These are phyloP conservation scores for Sanguinoderma infundibulare DNA, from an alignment of 1,284 basidiomycete genomes.

Conservation along the genomic window DNA sequence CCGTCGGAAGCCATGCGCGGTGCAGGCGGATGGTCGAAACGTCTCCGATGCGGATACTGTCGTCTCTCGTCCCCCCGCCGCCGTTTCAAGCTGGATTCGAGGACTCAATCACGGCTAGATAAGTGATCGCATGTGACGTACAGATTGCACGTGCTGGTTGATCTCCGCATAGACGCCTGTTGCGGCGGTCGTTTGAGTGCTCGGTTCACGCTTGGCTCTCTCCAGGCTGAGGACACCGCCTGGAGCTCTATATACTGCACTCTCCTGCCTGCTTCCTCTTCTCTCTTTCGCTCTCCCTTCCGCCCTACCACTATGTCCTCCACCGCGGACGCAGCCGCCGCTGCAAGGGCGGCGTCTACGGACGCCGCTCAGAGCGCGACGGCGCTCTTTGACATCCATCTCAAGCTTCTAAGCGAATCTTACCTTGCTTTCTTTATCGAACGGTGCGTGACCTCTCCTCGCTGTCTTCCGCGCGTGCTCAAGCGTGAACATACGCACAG, in stretches of 20 bases:
- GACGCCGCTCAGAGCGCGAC: slow-evolving; percentile 54
- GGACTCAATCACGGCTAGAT: no score
- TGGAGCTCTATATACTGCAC: slow-evolving; percentile 1
- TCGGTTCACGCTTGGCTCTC: neutral
- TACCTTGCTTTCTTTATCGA: slow-evolving; percentile 87
- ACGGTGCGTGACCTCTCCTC: slow-evolving; percentile 53
- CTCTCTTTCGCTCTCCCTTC: neutral
- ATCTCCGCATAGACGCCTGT: slow-evolving; percentile 15
- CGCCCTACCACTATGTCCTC: slow-evolving; percentile 16
- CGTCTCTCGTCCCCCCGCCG: no score
- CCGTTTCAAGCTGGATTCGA: no score
- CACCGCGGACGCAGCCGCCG: slow-evolving; percentile 17
- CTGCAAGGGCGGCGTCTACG: slow-evolving; percentile 10
- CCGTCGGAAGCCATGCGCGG: neutral
- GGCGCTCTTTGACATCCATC: slow-evolving; percentile 72
- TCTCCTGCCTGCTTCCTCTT: slow-evolving; percentile 2
- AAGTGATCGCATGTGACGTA: slow-evolving; percentile 21
- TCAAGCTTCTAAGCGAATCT: slow-evolving; percentile 71
- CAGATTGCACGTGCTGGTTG: slow-evolving; percentile 26
- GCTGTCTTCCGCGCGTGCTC: slow-evolving; percentile 9
- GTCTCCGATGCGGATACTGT: neutral
- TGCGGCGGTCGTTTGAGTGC: neutral
- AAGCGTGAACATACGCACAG: slow-evolving; percentile 44
- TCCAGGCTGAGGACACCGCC: neutral
- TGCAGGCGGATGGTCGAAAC: neutral